Conservation (phyloP, 495 filamentous ascomycete species). For the Penicillium riverlandense region DNA sequence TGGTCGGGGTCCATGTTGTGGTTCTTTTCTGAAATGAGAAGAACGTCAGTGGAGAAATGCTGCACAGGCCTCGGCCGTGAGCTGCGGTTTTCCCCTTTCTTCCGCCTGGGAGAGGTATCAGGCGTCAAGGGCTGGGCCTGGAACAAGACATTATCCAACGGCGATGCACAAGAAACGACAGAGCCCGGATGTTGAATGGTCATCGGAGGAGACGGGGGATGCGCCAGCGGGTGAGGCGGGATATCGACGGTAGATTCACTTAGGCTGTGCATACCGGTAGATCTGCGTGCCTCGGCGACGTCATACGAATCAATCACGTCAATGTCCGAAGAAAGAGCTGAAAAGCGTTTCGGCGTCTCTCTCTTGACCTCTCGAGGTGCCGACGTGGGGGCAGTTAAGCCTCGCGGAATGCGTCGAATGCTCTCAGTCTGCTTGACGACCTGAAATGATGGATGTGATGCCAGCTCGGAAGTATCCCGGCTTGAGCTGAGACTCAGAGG, state of each 20-base stretch:
- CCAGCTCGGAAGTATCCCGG: slow-evolving; percentile 24
- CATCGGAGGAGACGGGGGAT: slow-evolving; percentile 74
- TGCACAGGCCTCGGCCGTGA: slow-evolving; percentile 19
- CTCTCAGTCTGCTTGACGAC: slow-evolving; percentile 55
- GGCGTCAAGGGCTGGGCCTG: slow-evolving; percentile 43
- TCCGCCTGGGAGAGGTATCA: slow-evolving; percentile 40
- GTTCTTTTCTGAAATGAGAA: slow-evolving; percentile 30
- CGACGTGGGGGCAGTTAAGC: slow-evolving; percentile 35
- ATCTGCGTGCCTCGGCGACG: slow-evolving; percentile 29
- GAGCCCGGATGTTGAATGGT: slow-evolving; percentile 57
- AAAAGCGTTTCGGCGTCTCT: slow-evolving; percentile 34
- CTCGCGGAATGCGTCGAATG: slow-evolving; percentile 42
- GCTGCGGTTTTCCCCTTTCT: slow-evolving; percentile 7
- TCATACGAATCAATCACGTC: slow-evolving; percentile 51
- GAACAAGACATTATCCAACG: slow-evolving; percentile 32
- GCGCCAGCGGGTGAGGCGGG: slow-evolving; percentile 58
- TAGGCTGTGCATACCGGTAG: slow-evolving; percentile 24
- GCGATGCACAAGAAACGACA: slow-evolving; percentile 28
- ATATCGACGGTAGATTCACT: slow-evolving; percentile 43
- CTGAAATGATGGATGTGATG: slow-evolving; percentile 41
- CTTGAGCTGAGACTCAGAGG: slow-evolving; percentile 19
- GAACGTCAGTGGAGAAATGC: slow-evolving; percentile 31
- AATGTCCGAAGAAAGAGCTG: slow-evolving; percentile 71
- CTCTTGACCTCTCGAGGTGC: slow-evolving; percentile 6
- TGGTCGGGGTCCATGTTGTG: slow-evolving; percentile 39